Evolutionary conservation across 495 filamentous ascomycete genomes (phyloP).

Genomic region (Platismatia glauca): DNA sequence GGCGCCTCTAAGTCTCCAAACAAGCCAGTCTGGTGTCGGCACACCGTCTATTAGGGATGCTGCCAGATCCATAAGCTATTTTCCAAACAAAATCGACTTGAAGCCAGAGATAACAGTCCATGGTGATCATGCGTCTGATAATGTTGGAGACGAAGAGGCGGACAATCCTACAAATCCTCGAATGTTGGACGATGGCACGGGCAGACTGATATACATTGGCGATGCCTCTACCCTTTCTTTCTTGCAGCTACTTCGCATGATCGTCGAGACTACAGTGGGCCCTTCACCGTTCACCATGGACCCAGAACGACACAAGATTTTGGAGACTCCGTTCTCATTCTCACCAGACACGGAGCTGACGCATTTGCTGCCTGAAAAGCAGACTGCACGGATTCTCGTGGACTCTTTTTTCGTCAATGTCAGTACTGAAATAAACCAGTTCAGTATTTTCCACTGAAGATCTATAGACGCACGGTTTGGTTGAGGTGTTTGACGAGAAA

Average conservation of each 20-base stretch:
- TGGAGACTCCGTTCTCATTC: slow-evolving; percentile 49
- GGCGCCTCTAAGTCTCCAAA: not conserved
- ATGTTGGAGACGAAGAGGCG: slow-evolving; percentile 48
- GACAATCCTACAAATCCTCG: slow-evolving; percentile 46
- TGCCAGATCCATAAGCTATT: slow-evolving; percentile 3
- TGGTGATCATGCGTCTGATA: slow-evolving; percentile 29
- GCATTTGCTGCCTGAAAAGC: slow-evolving; percentile 44
- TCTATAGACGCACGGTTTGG: slow-evolving; percentile 45
- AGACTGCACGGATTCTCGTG: slow-evolving; percentile 45
- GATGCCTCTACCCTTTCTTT: slow-evolving; percentile 66
- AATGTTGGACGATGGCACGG: slow-evolving; percentile 51
- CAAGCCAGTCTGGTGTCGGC: not conserved
- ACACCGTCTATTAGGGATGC: not conserved
- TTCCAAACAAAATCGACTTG: not conserved
- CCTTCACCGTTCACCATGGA: slow-evolving; percentile 60
- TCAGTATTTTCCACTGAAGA: not conserved
- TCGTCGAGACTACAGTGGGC: slow-evolving; percentile 58
- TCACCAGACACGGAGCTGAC: slow-evolving; percentile 38
- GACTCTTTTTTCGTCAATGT: slow-evolving; percentile 55
- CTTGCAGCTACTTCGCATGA: slow-evolving; percentile 61
- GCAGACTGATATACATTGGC: slow-evolving; percentile 57
- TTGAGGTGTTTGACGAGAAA: slow-evolving; percentile 46
- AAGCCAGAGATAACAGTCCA: slow-evolving; percentile 3
- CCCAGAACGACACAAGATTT: slow-evolving; percentile 57
- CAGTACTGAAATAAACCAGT: slow-evolving; percentile 15